Evolutionary conservation across 768 basidiomycete genomes (phyloP), one percentile per base, ranked within the genome.

Genomic region (Boletus rufocinnamomeus): DNA sequence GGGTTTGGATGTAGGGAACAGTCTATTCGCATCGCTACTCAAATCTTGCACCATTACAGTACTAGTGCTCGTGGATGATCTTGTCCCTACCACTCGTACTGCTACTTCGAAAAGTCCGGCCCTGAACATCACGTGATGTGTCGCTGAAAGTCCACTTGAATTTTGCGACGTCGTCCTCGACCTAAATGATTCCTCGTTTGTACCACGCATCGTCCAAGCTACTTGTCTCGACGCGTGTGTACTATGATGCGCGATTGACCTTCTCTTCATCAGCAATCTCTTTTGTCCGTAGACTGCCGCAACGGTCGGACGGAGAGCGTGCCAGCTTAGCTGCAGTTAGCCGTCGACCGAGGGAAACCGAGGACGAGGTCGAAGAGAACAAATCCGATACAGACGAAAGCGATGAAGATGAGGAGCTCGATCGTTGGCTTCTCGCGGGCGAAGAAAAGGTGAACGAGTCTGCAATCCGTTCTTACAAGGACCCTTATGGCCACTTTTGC

Each of bases 101-200:
- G 21, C 25, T 25, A 19, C 6, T 8, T 10, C 35, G 19, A 35
- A 25, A 6, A 37, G 16, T 2, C 61, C 56, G 13, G 59, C 69
- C 69, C 67, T 70, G 28, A 70, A 63, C 13, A 28, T 52, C 67
- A 70, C 69, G 69, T 70, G 69, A 67, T 16, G 19, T 30, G 0
- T 27, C 35, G 30, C 43, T 30, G 49, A 56, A 55, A 58, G n/a
- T n/a, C 41, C 44, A 60, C 44, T 54, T 47, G 52, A 60, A 53
- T 59, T 72, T 72, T 70, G 41, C 54, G 10, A 1, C 14, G 14
- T 35, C 21, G 19, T 37, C 17, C 43, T 37, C 19, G 13, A 49
- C 55, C 43, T 17, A 59, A 53, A 71, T 69, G 72, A 63, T 66
- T 55, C 59, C 56, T 58, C 58, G 63, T 62, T 61, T 71, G 55